Conservation (phyloP, 768 basidiomycete genomes). For the Macrolepiota fuliginosa region DNA sequence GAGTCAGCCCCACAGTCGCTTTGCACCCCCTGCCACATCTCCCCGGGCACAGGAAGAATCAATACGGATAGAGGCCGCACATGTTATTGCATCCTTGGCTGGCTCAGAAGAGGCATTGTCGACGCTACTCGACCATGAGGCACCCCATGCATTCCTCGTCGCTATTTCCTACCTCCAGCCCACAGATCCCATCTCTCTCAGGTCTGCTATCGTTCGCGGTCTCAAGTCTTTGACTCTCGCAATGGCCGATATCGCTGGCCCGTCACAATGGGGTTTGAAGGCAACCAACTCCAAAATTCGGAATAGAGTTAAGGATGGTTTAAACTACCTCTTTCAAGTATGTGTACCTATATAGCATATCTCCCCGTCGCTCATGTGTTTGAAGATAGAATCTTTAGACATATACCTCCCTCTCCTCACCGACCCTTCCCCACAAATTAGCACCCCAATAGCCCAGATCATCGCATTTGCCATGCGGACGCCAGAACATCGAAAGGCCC, state of each 20-base stretch:
- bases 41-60: conserved; percentile 37
- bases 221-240: conserved; percentile 57
- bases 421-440: conserved; percentile 36
- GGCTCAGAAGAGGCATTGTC: conserved; percentile 62
- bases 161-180: conserved; percentile 52
- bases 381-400: conserved; percentile 59
- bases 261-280: conserved; percentile 63
- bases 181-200: conserved; percentile 36
- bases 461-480: conserved; percentile 51
- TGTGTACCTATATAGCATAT: conserved; percentile 15
- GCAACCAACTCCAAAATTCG: conserved; percentile 40
- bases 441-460: conserved; percentile 56
- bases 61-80: conserved; percentile 68
- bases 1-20: conserved; percentile 29
- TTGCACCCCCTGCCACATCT: background rate
- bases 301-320: conserved; percentile 51
- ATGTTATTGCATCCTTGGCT: conserved; percentile 70
- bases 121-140: conserved; percentile 54
- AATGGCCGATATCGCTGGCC: conserved; percentile 67
- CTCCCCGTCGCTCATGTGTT: background rate
- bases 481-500: conserved; percentile 42
- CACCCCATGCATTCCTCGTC: conserved; percentile 58
- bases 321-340: conserved; percentile 63
- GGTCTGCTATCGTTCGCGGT: conserved; percentile 60
- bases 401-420: conserved; percentile 63